Evolutionary conservation across 768 basidiomycete species (phyloP).

Genomic region (Candolleomyces eurysporus): DNA sequence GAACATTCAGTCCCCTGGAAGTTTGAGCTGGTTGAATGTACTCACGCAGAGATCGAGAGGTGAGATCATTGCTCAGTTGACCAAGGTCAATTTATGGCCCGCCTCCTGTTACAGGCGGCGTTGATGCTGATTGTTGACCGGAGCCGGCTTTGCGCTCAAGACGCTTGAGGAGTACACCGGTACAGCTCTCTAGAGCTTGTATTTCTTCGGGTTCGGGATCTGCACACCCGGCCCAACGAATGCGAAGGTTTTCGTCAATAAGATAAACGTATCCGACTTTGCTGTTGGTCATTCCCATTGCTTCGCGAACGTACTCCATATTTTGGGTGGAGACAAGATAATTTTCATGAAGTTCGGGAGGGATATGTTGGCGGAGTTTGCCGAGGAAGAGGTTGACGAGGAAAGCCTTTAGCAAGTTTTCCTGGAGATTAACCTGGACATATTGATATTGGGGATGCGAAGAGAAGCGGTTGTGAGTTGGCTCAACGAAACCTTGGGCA

Average conservation of each 20-base stretch:
- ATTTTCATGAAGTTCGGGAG: constrained; percentile 58
- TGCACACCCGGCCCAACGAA: constrained; percentile 92
- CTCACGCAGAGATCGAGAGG: too few relatives aligned
- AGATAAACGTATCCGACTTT: constrained; percentile 91
- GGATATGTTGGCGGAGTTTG: constrained; percentile 65
- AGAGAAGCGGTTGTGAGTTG: constrained; percentile 51
- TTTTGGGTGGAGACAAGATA: constrained; percentile 83
- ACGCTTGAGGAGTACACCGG: constrained; percentile 65
- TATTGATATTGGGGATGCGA: constrained; percentile 65
- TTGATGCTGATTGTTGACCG: neutral
- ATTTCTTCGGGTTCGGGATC: constrained; percentile 77
- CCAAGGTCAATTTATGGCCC: neutral
- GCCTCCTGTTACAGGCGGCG: neutral
- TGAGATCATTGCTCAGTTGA: too few relatives aligned
- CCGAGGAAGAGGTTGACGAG: constrained; percentile 84
- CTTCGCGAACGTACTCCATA: constrained; percentile 82
- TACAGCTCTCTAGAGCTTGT: constrained; percentile 64
- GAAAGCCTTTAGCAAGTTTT: constrained; percentile 89
- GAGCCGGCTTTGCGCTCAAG: constrained; percentile 25
- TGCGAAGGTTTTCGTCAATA: constrained; percentile 78
- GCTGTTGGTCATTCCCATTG: constrained; percentile 85
- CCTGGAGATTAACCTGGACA: constrained; percentile 89
- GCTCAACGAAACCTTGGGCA: constrained; percentile 63
- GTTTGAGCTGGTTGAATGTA: too few relatives aligned
- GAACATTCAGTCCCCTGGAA: too few relatives aligned